Conservation (phyloP, 495 filamentous ascomycete species). For the Podospora anserina region DNA sequence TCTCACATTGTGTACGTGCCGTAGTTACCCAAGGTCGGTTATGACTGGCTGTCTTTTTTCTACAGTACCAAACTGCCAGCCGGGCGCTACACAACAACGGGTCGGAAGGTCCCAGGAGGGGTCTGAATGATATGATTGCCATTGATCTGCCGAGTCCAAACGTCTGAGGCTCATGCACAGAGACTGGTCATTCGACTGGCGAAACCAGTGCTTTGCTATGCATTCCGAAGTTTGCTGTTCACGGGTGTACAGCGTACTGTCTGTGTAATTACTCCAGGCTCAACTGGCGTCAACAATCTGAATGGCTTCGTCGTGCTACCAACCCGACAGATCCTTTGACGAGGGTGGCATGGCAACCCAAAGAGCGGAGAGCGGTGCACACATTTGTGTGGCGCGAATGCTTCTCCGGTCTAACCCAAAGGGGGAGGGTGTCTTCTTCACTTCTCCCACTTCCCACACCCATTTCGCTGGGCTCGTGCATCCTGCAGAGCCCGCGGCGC, state of each 20-base stretch:
- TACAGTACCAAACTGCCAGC: conserved; percentile 14
- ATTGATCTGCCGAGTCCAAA: conserved; percentile 36
- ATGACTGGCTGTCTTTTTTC: conserved; percentile 2
- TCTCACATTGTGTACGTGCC: conserved; percentile 7
- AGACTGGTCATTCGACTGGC: conserved; percentile 2
- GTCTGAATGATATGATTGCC: conserved; percentile 28
- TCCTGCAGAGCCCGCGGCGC: conserved; percentile 21
- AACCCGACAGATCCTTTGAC: conserved; percentile 7
- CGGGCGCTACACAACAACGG: conserved; percentile 8
- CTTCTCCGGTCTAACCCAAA: conserved; percentile 20
- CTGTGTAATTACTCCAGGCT: conserved; percentile 4
- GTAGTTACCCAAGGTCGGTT: conserved; percentile 15
- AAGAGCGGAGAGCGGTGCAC: conserved; percentile 15
- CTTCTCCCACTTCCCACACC: conserved; percentile 19
- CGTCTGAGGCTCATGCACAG: conserved; percentile 27
- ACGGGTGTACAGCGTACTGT: not conserved
- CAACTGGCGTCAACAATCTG: conserved; percentile 2
- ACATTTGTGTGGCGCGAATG: conserved; percentile 24
- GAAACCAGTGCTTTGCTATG: conserved; percentile 11
- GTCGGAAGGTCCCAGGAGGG: conserved; percentile 16
- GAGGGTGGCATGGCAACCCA: conserved; percentile 5
- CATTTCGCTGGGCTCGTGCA: conserved; percentile 27
- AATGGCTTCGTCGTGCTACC: not conserved
- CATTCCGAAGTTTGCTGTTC: conserved; percentile 3
- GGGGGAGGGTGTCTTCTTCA: conserved; percentile 3